Percentiles rank a stretch among this genome's conserved stretches.
Evolutionary conservation across 805 yeast genomes (phyloP).

Genomic region (Allodekkera sacchari): DNA sequence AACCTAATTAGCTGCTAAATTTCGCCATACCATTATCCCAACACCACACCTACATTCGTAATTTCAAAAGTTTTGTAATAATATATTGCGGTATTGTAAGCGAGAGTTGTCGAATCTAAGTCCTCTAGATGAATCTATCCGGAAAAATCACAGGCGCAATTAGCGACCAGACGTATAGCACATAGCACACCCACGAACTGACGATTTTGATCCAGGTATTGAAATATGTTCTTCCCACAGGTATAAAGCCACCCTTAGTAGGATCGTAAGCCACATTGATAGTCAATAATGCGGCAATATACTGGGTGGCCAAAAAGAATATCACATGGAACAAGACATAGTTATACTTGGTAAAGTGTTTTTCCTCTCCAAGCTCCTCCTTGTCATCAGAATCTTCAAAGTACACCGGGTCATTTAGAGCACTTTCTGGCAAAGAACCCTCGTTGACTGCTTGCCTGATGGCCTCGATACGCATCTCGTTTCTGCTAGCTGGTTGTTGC

Average conservation of each 20-base stretch:
- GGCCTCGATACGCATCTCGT: conserved; percentile 79
- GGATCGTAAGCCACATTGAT: conserved; percentile 82
- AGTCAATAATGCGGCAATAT: conserved; percentile 88
- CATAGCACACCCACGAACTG: conserved; percentile 87
- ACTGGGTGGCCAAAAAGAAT: conserved; percentile 92
- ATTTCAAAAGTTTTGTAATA: no score
- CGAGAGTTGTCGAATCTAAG: no score
- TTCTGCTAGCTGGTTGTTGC: conserved; percentile 44
- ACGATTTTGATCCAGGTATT: conserved; percentile 90
- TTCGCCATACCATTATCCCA: no score
- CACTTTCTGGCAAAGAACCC: conserved; percentile 91
- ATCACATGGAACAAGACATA: conserved; percentile 84
- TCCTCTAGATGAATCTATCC: no score
- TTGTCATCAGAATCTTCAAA: conserved; percentile 39
- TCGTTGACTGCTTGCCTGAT: conserved; percentile 91
- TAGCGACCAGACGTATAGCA: conserved; percentile 82
- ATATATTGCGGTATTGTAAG: no score
- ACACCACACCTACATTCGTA: no score
- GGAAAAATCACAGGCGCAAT: conserved; percentile 88
- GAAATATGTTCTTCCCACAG: conserved; percentile 95
- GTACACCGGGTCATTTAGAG: conserved; percentile 66
- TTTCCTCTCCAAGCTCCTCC: conserved; percentile 39
- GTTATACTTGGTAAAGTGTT: conserved; percentile 63
- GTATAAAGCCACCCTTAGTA: conserved; percentile 83
- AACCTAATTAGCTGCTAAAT: no score